Conservation (phyloP, 2,329 filamentous ascomycete species). For the Apiospora arundinis region DNA sequence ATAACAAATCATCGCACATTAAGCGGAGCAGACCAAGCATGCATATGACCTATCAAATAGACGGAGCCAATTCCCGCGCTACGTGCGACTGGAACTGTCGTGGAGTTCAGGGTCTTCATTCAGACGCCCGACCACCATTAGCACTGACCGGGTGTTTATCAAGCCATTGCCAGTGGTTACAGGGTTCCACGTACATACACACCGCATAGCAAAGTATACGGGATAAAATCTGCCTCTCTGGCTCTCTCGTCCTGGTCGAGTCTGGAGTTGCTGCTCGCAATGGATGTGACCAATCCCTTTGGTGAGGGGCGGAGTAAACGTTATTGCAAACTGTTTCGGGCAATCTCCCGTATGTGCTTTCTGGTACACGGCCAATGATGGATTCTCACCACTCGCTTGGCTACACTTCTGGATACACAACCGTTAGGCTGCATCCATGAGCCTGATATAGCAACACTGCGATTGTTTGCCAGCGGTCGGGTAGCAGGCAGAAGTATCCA, state of each 20-base stretch:
- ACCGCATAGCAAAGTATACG: neutral
- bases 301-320: slow-evolving; percentile 5
- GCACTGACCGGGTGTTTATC: slow-evolving; percentile 15
- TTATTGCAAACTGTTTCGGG: slow-evolving; percentile 16
- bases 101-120: slow-evolving; percentile 11
- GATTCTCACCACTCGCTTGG: slow-evolving; percentile 14
- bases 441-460: slow-evolving; percentile 12
- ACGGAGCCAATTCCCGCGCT: slow-evolving; percentile 1
- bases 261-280: neutral
- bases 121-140: neutral
- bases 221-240: no score
- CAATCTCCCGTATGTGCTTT: slow-evolving; percentile 10
- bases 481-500: neutral
- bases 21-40: slow-evolving; percentile 8
- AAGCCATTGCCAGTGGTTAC: slow-evolving; percentile 7
- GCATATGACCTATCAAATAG: slow-evolving; percentile 7
- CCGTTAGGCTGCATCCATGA: slow-evolving; percentile 14
- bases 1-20: neutral
- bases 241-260: neutral
- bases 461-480: neutral
- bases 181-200: neutral
- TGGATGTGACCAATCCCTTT: slow-evolving; percentile 1
- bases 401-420: slow-evolving; percentile 16
- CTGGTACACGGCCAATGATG: slow-evolving; percentile 13
- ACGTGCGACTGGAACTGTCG: neutral